Evolutionary conservation across 176 grass and related monocot genomes (phyloP).

Genomic region (Hordeum marinum): DNA sequence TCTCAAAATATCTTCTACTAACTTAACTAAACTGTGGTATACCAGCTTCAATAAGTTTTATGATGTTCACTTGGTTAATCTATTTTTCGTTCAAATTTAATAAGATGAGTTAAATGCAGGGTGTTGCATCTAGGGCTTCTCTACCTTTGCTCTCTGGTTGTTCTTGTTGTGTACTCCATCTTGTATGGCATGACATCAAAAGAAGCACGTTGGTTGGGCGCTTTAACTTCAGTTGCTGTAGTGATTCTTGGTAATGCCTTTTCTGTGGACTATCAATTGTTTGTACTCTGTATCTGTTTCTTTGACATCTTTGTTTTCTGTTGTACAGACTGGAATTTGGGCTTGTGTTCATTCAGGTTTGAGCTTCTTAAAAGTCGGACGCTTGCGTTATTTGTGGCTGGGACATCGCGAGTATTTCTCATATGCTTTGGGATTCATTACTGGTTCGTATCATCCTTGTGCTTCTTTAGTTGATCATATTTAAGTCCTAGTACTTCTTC

Average conservation of each 20-base stretch:
- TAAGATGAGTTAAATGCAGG: constrained; percentile 42
- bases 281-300: constrained; percentile 8
- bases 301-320: constrained; percentile 30
- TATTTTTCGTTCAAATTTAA: constrained; percentile 31
- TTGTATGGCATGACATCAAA: constrained; percentile 91
- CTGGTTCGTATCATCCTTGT: constrained; percentile 58
- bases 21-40: neutral
- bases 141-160: constrained; percentile 70
- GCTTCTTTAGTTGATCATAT: constrained; percentile 26
- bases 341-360: constrained; percentile 87
- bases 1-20: neutral
- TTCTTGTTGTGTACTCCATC: constrained; percentile 82
- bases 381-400: constrained; percentile 74
- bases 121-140: constrained; percentile 82
- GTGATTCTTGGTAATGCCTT: constrained; percentile 85
- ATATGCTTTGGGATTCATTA: constrained; percentile 98
- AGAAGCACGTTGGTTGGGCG: constrained; percentile 89
- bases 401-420: constrained; percentile 93
- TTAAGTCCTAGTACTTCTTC: neutral
- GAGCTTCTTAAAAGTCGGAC: constrained; percentile 90
- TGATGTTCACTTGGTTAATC: constrained; percentile 23
- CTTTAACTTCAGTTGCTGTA: constrained; percentile 88
- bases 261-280: constrained; percentile 2
- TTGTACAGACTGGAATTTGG: constrained; percentile 94
- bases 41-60: constrained; percentile 2